Percentiles rank a stretch among this genome's conserved stretches.
phyloP scores from a whole-genome alignment of 2,329 filamentous ascomycete species.

The Myriangium duriaei region DNA sequence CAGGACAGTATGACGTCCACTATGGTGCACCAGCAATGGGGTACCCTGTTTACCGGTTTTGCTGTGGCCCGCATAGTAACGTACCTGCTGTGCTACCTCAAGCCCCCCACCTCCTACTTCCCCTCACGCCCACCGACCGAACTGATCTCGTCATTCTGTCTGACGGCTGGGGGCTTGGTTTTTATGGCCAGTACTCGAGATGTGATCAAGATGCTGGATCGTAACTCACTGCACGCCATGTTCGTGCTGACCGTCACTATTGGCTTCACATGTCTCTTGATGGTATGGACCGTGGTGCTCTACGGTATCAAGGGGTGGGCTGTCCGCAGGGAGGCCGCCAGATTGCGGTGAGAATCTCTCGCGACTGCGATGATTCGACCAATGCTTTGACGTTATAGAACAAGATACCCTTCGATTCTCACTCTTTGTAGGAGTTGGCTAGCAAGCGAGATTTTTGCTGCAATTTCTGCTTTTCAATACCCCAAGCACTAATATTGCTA shows the following conservation, averaged over 20 bases:
- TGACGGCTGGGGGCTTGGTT: slow-evolving; percentile 75
- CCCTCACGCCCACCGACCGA: slow-evolving; percentile 83
- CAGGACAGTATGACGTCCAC: slow-evolving; percentile 71
- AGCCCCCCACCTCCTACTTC: slow-evolving; percentile 65
- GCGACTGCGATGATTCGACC: not conserved
- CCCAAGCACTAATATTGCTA: not conserved
- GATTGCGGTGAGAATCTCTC: not conserved
- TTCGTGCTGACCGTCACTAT: slow-evolving; percentile 82
- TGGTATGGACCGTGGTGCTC: slow-evolving; percentile 70
- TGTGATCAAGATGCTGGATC: slow-evolving; percentile 55
- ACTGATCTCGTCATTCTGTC: slow-evolving; percentile 72
- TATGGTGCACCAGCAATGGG: slow-evolving; percentile 94
- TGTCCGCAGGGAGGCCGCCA: slow-evolving; percentile 23
- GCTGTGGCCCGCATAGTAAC: slow-evolving; percentile 66
- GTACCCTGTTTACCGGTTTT: slow-evolving; percentile 67
- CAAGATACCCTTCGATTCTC: slow-evolving; percentile 6
- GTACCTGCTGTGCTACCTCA: slow-evolving; percentile 67
- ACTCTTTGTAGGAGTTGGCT: not conserved
- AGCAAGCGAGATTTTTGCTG: not conserved
- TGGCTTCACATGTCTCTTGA: slow-evolving; percentile 68
- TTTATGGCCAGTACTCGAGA: slow-evolving; percentile 85
- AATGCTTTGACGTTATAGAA: not conserved
- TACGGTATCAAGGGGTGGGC: slow-evolving; percentile 86
- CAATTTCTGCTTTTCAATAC: not conserved
- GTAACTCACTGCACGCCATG: slow-evolving; percentile 73